Evolutionary conservation across 2,329 filamentous ascomycete species (phyloP).

Genomic region (Davidsoniella eucalypti): DNA sequence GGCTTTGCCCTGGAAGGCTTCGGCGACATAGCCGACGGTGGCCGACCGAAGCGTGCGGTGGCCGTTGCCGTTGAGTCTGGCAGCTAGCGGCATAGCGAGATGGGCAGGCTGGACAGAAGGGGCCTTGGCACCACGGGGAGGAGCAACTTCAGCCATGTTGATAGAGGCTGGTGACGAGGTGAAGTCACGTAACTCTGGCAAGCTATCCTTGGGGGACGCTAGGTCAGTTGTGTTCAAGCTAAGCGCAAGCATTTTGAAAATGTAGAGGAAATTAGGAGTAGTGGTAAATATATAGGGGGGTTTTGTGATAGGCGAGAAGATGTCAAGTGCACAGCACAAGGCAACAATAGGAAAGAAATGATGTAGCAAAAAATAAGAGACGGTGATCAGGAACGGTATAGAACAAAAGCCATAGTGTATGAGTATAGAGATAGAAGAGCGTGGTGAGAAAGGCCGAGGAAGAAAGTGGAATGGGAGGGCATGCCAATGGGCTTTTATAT

Average conservation of each 20-base stretch:
- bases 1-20: constrained; percentile 81
- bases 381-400: not conserved
- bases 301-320: too few relatives aligned
- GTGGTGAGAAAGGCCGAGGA: not conserved
- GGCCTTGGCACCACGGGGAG: constrained; percentile 7
- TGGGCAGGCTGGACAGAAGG: constrained; percentile 83
- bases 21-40: constrained; percentile 85
- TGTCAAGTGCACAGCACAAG: too few relatives aligned
- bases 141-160: constrained; percentile 12
- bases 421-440: not conserved
- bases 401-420: not conserved
- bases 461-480: not conserved
- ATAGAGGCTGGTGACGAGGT: constrained; percentile 18
- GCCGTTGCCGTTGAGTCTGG: constrained; percentile 37
- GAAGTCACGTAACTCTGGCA: constrained; percentile 29
- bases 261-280: not conserved
- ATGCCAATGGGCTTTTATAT: constrained; percentile 8
- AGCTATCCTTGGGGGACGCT: constrained; percentile 22
- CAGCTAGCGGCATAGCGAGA: constrained; percentile 50
- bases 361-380: not conserved
- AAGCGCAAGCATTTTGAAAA: constrained; percentile 22
- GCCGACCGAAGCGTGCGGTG: constrained; percentile 70
- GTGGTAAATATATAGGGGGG: not conserved
- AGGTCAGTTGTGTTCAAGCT: constrained; percentile 26
- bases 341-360: too few relatives aligned